These are phyloP conservation scores for Starmerella potacharoeniae DNA, from an alignment of 805 yeast species.

Conservation along the genomic window DNA sequence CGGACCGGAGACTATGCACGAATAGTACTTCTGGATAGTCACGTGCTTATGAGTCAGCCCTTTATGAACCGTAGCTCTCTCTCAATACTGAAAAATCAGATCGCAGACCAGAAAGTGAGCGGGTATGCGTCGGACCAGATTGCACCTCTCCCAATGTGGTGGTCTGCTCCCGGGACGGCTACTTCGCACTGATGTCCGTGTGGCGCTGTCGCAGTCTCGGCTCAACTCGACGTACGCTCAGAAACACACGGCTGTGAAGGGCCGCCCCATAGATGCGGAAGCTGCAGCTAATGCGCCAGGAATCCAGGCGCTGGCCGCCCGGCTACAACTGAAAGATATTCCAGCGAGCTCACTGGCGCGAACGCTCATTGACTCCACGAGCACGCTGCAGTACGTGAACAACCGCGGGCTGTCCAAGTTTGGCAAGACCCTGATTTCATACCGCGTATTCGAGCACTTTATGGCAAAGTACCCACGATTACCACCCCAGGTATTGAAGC, in stretches of 20 bases:
- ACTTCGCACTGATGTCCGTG: not conserved
- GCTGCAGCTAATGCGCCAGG: slow-evolving; percentile 53
- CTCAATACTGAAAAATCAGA: not conserved
- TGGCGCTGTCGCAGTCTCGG: not conserved
- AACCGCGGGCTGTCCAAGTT: slow-evolving; percentile 71
- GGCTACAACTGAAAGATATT: slow-evolving; percentile 48
- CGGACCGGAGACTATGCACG: too few relatives aligned
- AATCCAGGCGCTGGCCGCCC: slow-evolving; percentile 65
- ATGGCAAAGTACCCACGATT: slow-evolving; percentile 76
- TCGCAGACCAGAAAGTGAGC: not conserved
- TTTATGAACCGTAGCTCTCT: not conserved
- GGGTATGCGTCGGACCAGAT: slow-evolving; percentile 3
- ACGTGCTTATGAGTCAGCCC: not conserved
- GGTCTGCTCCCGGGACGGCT: not conserved
- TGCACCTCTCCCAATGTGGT: not conserved
- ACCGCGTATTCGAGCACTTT: slow-evolving; percentile 63
- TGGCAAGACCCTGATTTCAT: slow-evolving; percentile 67
- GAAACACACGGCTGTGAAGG: slow-evolving; percentile 20
- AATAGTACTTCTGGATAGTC: not conserved
- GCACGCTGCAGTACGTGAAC: slow-evolving; percentile 44
- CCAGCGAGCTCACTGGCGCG: slow-evolving; percentile 63
- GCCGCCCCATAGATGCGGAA: slow-evolving; percentile 36
- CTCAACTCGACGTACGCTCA: slow-evolving; percentile 14
- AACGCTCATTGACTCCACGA: slow-evolving; percentile 51
- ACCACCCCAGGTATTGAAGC: slow-evolving; percentile 65